These are phyloP conservation scores for Benincasa hispida DNA, from an alignment of 306 rosid species.

Conservation along the genomic window DNA sequence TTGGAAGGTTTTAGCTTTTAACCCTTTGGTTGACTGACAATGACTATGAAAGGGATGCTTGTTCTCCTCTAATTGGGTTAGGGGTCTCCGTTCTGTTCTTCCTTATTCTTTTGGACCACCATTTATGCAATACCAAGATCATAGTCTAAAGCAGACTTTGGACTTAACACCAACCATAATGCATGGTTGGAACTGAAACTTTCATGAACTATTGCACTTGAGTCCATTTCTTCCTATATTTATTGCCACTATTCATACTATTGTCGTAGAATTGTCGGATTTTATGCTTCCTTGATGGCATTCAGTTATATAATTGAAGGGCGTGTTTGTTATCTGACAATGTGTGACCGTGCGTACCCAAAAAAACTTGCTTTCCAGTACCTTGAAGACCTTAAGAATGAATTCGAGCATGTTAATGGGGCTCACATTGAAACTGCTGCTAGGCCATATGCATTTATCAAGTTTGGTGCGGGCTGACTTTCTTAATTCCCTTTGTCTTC, in stretches of 20 bases:
- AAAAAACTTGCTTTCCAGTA: slow-evolving; percentile 98
- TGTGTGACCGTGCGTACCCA: slow-evolving; percentile 97
- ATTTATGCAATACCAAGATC: not conserved
- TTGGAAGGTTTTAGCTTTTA: not conserved
- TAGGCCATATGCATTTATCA: slow-evolving; percentile 97
- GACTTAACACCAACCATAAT: not conserved
- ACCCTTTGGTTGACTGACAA: not conserved
- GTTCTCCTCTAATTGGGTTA: not conserved
- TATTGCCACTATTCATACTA: not conserved
- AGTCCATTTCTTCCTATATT: not conserved
- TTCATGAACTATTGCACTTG: not conserved
- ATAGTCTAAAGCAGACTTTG: not conserved
- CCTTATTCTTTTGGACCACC: not conserved
- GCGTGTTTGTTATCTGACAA: slow-evolving; percentile 90
- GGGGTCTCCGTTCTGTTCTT: not conserved
- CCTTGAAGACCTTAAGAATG: slow-evolving; percentile 95
- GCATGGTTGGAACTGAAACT: not conserved
- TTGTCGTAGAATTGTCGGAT: not conserved
- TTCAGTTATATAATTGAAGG: slow-evolving; percentile 83
- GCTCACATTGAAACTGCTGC: slow-evolving; percentile 97
- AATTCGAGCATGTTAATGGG: slow-evolving; percentile 84
- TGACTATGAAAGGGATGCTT: not conserved
- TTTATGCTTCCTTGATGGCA: slow-evolving; percentile 42
- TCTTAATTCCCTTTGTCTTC: not conserved
- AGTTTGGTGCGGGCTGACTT: slow-evolving; percentile 51